Evolutionary conservation across 768 basidiomycete genomes (phyloP), one percentile per base, ranked within the genome.

Genomic region (Serendipita indica): DNA sequence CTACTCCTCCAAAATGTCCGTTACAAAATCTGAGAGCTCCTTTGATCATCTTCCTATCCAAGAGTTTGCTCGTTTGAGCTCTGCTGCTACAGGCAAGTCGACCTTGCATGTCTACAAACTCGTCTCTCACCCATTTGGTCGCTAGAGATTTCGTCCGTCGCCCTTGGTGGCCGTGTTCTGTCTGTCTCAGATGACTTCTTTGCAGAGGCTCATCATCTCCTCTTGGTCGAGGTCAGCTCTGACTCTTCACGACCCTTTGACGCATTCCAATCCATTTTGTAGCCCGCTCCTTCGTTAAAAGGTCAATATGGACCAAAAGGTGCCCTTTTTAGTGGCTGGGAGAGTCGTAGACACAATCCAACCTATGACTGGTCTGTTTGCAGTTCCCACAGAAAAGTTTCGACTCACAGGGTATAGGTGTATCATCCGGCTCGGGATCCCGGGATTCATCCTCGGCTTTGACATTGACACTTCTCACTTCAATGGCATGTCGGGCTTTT

Each of bases 241-340:
- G 37, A 1, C 43, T 13, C 33, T 43, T 30, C 27, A 30, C 20
- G 58, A n/a, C 30, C 49, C 34, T 57, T 28, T 34, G 39, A 39
- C 37, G 33, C 5, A 33, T 20, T 37, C 3, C 13, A n/a, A 49
- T 30, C 13, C 35, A 6, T 16, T 12, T 14, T 22, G 3, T 46
- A 96, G 92, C 86, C 93, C 4, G 82, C 93, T 22, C 79, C 77
- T 3, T 89, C 84, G 63, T 71, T 96, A 67, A 92, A 93, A 70
- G 96, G 96, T n/a, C 89, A 92, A 64, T 99, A 92, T 65, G 94
- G 94, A 4, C 88, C 91, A 2, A 94, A 92, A 39, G 96, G 96
- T 22, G 94, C 94, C 0, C 71, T 97, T 22, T 98, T 77, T 70
- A 89, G 84, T 63, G 96, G 93, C 57, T 99, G 96, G 96, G 96